Conservation (phyloP, 306 rosid species). For the Herpetospermum pedunculosum region DNA sequence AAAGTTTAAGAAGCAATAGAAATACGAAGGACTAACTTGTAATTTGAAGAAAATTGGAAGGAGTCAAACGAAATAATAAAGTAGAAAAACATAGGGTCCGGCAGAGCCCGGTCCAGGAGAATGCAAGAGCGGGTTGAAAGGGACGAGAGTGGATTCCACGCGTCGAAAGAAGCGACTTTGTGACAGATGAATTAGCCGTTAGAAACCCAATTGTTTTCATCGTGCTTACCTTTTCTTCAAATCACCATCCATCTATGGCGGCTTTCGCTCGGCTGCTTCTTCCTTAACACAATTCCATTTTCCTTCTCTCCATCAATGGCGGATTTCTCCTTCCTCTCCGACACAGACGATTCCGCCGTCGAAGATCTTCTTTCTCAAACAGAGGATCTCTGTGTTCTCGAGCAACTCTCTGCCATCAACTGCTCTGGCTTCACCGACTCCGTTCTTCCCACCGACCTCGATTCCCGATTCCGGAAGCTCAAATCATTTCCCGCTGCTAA, state of each 20-base stretch:
- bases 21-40: no score
- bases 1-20: no score
- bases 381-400: slow-evolving; percentile 47
- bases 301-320: slow-evolving; percentile 24
- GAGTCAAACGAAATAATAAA: no score
- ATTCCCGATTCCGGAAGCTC: slow-evolving; percentile 71
- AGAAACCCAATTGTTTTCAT: background rate
- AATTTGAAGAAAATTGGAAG: no score
- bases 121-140: background rate
- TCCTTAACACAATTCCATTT: background rate
- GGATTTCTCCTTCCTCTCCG: slow-evolving; percentile 37
- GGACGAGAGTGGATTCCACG: background rate
- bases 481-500: slow-evolving; percentile 52
- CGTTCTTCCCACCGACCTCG: slow-evolving; percentile 54
- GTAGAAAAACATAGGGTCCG: no score
- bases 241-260: background rate
- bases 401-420: slow-evolving; percentile 68
- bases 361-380: slow-evolving; percentile 61
- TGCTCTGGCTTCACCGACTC: slow-evolving; percentile 52
- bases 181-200: slow-evolving; percentile 1
- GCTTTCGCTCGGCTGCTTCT: background rate
- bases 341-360: slow-evolving; percentile 53
- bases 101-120: background rate
- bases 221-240: background rate
- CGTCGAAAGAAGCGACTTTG: background rate